Evolutionary conservation across 2,329 filamentous ascomycete genomes (phyloP).

Genomic region (Colletotrichum magnum): DNA sequence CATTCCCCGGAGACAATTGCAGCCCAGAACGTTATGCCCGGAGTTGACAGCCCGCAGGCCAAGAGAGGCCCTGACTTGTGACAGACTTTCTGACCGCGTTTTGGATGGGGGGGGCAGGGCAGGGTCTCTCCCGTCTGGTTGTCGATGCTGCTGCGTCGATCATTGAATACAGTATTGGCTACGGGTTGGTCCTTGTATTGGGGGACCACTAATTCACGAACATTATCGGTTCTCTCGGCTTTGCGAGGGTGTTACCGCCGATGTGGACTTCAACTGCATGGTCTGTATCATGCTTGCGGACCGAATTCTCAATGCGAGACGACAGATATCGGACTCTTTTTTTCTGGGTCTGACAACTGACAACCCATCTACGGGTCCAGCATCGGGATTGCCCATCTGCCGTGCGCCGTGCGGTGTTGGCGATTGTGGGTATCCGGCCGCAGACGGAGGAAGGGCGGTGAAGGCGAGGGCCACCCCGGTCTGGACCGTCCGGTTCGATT

Average conservation of each 20-base stretch:
- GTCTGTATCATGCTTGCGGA: too few relatives aligned
- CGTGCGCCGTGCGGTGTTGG: too few relatives aligned
- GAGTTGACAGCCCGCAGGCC: conserved; percentile 22
- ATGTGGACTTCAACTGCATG: conserved; percentile 1
- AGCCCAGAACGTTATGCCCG: not conserved
- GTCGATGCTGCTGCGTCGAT: not conserved
- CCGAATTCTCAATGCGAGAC: conserved; percentile 7
- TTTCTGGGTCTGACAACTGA: too few relatives aligned
- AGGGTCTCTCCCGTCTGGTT: not conserved
- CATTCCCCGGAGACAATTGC: conserved; percentile 3
- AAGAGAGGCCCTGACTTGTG: conserved; percentile 9
- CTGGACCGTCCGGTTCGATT: too few relatives aligned
- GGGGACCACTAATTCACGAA: too few relatives aligned
- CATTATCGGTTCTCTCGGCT: not conserved
- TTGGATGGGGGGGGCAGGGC: not conserved
- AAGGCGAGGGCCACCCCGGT: too few relatives aligned
- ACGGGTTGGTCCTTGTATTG: not conserved
- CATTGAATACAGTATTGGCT: conserved; percentile 1
- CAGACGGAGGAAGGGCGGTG: not conserved
- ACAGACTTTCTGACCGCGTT: conserved; percentile 24
- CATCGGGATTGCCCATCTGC: not conserved
- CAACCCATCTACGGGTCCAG: too few relatives aligned
- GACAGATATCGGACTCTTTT: conserved; percentile 7
- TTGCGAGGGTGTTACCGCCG: conserved; percentile 6
- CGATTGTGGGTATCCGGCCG: too few relatives aligned